phyloP scores from a whole-genome alignment of 306 rosid species.

The Lathyrus aphaca region DNA sequence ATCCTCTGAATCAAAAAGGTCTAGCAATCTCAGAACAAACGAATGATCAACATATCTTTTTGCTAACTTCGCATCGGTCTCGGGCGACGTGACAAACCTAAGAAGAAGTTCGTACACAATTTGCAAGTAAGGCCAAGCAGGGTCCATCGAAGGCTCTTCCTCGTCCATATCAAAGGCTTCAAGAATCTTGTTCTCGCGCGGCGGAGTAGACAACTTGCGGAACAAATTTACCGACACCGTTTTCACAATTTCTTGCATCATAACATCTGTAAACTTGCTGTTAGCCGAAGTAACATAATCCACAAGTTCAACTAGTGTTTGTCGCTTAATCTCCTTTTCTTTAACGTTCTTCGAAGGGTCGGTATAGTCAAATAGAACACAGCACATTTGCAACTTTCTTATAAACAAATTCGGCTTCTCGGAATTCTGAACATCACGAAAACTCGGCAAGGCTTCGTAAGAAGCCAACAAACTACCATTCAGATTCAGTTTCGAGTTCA shows the following conservation, averaged over 20 bases:
- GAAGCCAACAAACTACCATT: slow-evolving; percentile 66
- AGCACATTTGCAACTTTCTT: slow-evolving; percentile 84
- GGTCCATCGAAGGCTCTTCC: slow-evolving; percentile 97
- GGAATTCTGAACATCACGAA: slow-evolving; percentile 80
- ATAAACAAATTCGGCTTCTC: slow-evolving; percentile 86
- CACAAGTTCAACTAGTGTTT: slow-evolving; percentile 87
- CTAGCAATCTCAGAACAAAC: slow-evolving; percentile 83
- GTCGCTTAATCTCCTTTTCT: slow-evolving; percentile 91
- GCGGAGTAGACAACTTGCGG: slow-evolving; percentile 74
- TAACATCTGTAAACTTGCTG: slow-evolving; percentile 78
- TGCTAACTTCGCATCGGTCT: slow-evolving; percentile 95
- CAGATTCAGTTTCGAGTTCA: slow-evolving; percentile 67
- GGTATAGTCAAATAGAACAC: slow-evolving; percentile 74
- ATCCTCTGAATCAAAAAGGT: slow-evolving; percentile 97
- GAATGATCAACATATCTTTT: slow-evolving; percentile 94
- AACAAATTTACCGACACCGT: slow-evolving; percentile 86
- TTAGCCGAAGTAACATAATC: slow-evolving; percentile 81
- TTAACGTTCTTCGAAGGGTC: slow-evolving; percentile 78
- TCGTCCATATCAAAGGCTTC: slow-evolving; percentile 91
- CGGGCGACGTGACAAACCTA: slow-evolving; percentile 90
- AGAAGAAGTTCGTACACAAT: slow-evolving; percentile 82
- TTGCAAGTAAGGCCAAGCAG: slow-evolving; percentile 95
- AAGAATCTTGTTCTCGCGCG: slow-evolving; percentile 73
- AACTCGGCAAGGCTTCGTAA: slow-evolving; percentile 82
- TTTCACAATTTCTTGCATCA: slow-evolving; percentile 76